These are phyloP conservation scores for Tulasnella sp. DNA, from an alignment of 768 basidiomycete species.

Conservation along the genomic window DNA sequence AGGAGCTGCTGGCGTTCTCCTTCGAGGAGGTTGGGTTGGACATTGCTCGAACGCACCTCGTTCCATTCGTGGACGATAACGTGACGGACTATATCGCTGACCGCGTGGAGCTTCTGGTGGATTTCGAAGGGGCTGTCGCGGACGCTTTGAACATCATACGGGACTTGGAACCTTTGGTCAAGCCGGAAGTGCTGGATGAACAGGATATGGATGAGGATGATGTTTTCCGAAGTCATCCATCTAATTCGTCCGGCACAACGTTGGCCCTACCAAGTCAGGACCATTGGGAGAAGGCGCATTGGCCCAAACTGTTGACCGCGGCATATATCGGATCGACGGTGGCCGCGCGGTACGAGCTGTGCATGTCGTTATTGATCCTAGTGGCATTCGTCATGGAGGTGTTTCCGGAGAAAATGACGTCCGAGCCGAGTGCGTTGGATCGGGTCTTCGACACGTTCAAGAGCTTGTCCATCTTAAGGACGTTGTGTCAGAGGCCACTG, in stretches of 20 bases:
- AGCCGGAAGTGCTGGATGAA: constrained; percentile 51
- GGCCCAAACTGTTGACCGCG: constrained; percentile 50
- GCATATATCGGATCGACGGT: constrained; percentile 52
- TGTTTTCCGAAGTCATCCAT: neutral
- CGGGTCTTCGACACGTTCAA: constrained; percentile 73
- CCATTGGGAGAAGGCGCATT: constrained; percentile 37
- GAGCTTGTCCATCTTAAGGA: constrained; percentile 41
- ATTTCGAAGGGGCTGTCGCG: constrained; percentile 31
- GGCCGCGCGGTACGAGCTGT: constrained; percentile 65
- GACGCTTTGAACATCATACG: constrained; percentile 37
- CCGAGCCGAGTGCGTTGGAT: constrained; percentile 30
- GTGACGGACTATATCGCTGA: constrained; percentile 41
- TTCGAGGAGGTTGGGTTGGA: constrained; percentile 42
- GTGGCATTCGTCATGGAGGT: constrained; percentile 62
- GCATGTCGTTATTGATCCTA: constrained; percentile 50
- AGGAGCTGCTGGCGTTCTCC: constrained; percentile 69
- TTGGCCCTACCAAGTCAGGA: neutral
- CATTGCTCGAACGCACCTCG: constrained; percentile 25
- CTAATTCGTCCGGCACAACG: neutral
- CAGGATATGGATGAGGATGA: constrained; percentile 46
- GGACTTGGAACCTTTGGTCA: constrained; percentile 56
- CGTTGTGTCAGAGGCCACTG: constrained; percentile 48
- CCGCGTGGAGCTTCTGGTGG: constrained; percentile 33
- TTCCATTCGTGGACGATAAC: constrained; percentile 51
- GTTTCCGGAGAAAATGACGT: constrained; percentile 42